Evolutionary conservation across 495 filamentous ascomycete species (phyloP).

Genomic region (Tetracladium setigerum): DNA sequence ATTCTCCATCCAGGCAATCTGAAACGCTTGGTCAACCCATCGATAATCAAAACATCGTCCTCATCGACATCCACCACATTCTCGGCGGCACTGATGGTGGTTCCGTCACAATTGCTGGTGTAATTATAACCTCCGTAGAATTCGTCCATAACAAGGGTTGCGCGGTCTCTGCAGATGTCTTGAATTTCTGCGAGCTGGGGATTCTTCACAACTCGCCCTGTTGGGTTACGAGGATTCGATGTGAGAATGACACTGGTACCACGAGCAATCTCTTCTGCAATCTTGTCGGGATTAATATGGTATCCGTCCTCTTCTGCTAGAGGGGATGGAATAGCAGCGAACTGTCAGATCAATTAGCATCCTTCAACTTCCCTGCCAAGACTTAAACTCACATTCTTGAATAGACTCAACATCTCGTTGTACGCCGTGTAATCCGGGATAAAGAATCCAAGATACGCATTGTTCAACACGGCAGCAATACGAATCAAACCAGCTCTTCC

Average conservation of each 20-base stretch:
- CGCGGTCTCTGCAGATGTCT: constrained; percentile 82
- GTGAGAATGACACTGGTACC: constrained; percentile 85
- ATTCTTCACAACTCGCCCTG: constrained; percentile 76
- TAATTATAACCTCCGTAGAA: constrained; percentile 98
- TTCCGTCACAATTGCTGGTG: constrained; percentile 81
- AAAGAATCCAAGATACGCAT: constrained; percentile 85
- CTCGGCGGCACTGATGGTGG: constrained; percentile 77
- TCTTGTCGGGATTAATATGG: constrained; percentile 86
- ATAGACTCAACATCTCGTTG: constrained; percentile 87
- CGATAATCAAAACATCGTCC: constrained; percentile 80
- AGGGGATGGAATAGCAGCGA: constrained; percentile 83
- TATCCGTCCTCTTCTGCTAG: constrained; percentile 77
- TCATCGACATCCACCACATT: constrained; percentile 68
- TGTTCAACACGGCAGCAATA: constrained; percentile 88
- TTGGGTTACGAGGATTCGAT: constrained; percentile 95
- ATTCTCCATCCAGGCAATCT: constrained; percentile 94
- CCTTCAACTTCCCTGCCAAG: not conserved
- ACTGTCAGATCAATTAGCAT: constrained; percentile 39
- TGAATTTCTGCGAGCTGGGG: constrained; percentile 81
- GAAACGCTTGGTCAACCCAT: constrained; percentile 95
- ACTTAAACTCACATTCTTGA: constrained; percentile 18
- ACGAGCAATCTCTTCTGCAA: constrained; percentile 81
- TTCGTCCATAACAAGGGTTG: constrained; percentile 89
- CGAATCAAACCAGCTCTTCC: constrained; percentile 88
- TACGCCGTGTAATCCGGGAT: constrained; percentile 76